These are phyloP conservation scores for Malassezia sympodialis DNA, from an alignment of 1,284 basidiomycete genomes.

Conservation along the genomic window DNA sequence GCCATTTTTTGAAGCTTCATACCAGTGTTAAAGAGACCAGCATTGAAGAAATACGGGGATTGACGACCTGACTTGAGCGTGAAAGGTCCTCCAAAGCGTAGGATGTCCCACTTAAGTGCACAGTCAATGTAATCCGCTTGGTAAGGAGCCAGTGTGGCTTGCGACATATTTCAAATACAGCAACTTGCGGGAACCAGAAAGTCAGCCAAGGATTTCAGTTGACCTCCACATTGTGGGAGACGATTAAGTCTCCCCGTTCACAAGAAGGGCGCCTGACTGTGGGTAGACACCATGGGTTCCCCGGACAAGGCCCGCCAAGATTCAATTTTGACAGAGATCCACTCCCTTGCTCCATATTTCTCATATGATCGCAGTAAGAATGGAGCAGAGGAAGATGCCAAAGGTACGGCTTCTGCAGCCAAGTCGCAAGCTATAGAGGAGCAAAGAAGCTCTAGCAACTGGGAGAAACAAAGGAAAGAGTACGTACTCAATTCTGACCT, in stretches of 20 bases:
- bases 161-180: background rate
- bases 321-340: conserved; percentile 13
- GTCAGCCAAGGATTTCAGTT: background rate
- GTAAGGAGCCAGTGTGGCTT: conserved; percentile 30
- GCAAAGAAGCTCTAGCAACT: background rate
- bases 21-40: conserved; percentile 70
- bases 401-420: background rate
- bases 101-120: conserved; percentile 32
- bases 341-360: conserved; percentile 17
- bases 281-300: background rate
- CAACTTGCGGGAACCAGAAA: background rate
- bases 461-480: conserved; percentile 8
- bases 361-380: conserved; percentile 8
- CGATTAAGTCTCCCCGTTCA: background rate
- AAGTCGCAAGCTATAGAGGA: background rate
- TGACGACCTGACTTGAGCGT: conserved; percentile 71
- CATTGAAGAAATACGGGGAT: conserved; percentile 97
- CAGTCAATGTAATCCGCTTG: conserved; percentile 43
- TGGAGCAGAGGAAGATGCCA: background rate
- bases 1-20: conserved; percentile 69
- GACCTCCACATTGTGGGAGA: background rate
- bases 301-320: conserved; percentile 1
- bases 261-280: background rate
- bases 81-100: conserved; percentile 45
- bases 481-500: background rate